phyloP scores from a whole-genome alignment of 768 basidiomycete species.

The Ephemerocybe angulata region DNA sequence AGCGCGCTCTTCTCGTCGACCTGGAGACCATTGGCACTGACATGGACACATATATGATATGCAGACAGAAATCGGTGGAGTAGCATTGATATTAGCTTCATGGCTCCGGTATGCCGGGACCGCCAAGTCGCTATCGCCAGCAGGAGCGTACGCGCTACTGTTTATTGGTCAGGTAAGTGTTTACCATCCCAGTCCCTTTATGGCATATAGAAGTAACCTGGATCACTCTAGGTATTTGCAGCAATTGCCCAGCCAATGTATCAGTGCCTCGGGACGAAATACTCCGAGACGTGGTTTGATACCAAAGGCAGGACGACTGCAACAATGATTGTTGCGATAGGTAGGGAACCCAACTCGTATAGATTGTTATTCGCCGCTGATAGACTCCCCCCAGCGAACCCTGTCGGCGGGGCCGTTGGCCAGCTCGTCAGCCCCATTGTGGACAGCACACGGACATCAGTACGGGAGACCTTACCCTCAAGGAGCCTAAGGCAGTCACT shows the following conservation, averaged over 20 bases:
- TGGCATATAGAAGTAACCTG: background rate
- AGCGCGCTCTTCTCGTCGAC: conserved; percentile 22
- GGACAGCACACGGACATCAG: conserved; percentile 53
- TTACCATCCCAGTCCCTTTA: background rate
- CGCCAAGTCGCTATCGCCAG: conserved; percentile 43
- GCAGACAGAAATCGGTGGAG: conserved; percentile 63
- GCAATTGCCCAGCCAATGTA: conserved; percentile 68
- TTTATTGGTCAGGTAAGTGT: conserved; percentile 69
- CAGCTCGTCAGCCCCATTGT: conserved; percentile 69
- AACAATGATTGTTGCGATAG: conserved; percentile 56
- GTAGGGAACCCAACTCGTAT: conserved; percentile 23
- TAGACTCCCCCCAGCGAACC: conserved; percentile 52
- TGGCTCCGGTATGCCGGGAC: conserved; percentile 82
- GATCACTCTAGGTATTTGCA: conserved; percentile 47
- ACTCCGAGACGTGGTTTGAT: conserved; percentile 83
- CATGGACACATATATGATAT: background rate
- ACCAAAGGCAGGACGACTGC: conserved; percentile 73
- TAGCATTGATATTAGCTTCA: conserved; percentile 53
- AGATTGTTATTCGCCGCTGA: background rate
- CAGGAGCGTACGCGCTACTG: conserved; percentile 59
- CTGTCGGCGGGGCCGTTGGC: conserved; percentile 68
- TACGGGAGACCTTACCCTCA: conserved; percentile 29
- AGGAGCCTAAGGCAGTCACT: background rate
- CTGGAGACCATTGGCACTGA: background rate
- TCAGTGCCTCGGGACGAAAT: conserved; percentile 76